A percentile compares a stretch with the other conserved stretches of the same genome.
These are phyloP conservation scores for Aleurites moluccanus DNA, from an alignment of 441 rosid species.

Conservation along the genomic window DNA sequence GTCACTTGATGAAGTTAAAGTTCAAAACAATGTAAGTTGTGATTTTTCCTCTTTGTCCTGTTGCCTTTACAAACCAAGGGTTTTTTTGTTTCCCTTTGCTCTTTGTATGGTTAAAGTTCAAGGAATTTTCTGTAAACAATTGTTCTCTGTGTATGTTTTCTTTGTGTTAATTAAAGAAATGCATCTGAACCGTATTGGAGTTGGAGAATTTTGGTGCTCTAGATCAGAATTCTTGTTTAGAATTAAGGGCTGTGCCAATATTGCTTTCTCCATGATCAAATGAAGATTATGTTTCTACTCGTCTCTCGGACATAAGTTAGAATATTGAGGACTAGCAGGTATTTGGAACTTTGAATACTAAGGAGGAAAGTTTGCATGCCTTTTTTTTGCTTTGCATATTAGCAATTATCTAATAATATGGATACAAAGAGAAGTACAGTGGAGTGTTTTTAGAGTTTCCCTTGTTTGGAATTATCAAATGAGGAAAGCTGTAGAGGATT, in stretches of 20 bases:
- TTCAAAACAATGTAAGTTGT: conserved; percentile 71
- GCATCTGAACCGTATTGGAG: neutral
- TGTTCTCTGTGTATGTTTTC: neutral
- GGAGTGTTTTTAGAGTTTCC: neutral
- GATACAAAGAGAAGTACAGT: neutral
- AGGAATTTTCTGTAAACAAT: neutral
- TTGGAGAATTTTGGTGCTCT: too few species aligned
- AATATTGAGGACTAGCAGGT: too few species aligned
- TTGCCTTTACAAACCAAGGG: neutral
- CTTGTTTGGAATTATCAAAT: neutral
- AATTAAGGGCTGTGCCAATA: too few species aligned
- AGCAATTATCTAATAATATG: neutral
- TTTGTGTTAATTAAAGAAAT: neutral
- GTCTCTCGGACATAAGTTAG: too few species aligned
- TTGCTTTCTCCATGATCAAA: too few species aligned
- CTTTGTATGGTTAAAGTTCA: neutral
- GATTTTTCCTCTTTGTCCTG: neutral
- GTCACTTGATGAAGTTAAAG: conserved; percentile 83
- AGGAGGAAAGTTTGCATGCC: too few species aligned
- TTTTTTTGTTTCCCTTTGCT: neutral
- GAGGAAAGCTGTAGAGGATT: too few species aligned
- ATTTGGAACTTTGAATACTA: too few species aligned
- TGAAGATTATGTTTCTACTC: too few species aligned
- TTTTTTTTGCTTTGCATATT: neutral
- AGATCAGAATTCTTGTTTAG: too few species aligned